phyloP scores from a whole-genome alignment of 192 early-diverging fungal genomes.

The Funneliformis mosseae region DNA sequence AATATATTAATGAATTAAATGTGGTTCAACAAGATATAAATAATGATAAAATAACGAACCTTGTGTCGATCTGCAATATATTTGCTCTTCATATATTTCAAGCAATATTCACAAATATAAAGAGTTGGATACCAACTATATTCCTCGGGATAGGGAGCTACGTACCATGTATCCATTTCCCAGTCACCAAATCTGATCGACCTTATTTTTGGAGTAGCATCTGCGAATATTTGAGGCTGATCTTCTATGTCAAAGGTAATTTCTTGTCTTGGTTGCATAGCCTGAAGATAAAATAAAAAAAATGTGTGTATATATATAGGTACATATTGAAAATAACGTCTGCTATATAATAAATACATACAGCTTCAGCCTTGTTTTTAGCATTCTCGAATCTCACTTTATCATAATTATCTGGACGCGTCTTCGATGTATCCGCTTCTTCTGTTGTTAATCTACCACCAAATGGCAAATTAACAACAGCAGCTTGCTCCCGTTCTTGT shows the following conservation, averaged over 20 bases:
- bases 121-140: conserved; percentile 79
- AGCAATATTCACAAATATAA: conserved; percentile 95
- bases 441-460: conserved; percentile 52
- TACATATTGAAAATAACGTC: not conserved
- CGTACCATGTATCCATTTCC: conserved; percentile 92
- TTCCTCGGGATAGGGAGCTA: conserved; percentile 95
- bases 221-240: conserved; percentile 24
- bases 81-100: conserved; percentile 96
- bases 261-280: conserved; percentile 12
- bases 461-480: conserved; percentile 44
- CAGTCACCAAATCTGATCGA: conserved; percentile 81
- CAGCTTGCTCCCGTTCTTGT: conserved; percentile 20
- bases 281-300: not conserved
- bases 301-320: not conserved
- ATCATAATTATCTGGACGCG: conserved; percentile 56
- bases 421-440: conserved; percentile 56
- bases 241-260: conserved; percentile 21
- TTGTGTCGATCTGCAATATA: conserved; percentile 83
- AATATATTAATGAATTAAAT: not conserved
- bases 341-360: not conserved
- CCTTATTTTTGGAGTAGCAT: conserved; percentile 57
- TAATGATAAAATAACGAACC: conserved; percentile 36
- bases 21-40: not conserved
- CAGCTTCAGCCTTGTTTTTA: conserved; percentile 45
- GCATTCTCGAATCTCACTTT: conserved; percentile 56